Percentiles rank a stretch among this genome's conserved stretches.
Conservation (phyloP, 2,329 filamentous ascomycete species). For the Dissoconium aciculare region DNA sequence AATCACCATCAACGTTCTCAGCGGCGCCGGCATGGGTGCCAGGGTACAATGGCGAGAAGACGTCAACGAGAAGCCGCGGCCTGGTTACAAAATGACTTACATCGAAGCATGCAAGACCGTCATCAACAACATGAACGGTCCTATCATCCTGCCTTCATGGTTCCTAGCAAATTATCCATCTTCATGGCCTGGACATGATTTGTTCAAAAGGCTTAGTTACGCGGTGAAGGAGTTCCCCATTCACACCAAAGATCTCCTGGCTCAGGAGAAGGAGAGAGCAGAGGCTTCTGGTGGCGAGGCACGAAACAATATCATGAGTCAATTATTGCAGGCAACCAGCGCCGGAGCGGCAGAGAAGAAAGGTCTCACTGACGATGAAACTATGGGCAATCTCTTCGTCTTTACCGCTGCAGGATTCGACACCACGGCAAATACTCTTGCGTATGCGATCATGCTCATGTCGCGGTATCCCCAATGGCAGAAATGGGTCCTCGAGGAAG, state of each 20-base stretch:
- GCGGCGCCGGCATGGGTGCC: constrained; percentile 20
- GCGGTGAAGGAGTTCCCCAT: constrained; percentile 17
- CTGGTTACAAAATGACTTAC: constrained; percentile 21
- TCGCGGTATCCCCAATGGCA: constrained; percentile 36
- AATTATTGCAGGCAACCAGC: constrained; percentile 15
- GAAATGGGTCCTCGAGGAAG: constrained; percentile 38
- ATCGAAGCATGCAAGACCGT: constrained; percentile 17
- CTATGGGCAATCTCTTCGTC: constrained; percentile 33
- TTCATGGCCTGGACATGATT: constrained; percentile 12
- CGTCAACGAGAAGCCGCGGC: constrained; percentile 11
- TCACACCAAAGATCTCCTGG: constrained; percentile 14
- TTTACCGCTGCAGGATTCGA: constrained; percentile 36
- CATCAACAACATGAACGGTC: constrained; percentile 14
- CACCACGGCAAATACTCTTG: constrained; percentile 36
- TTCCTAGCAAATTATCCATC: constrained; percentile 14
- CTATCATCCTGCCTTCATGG: constrained; percentile 17
- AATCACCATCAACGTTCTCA: constrained; percentile 22
- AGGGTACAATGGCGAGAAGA: constrained; percentile 16
- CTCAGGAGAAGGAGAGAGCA: constrained; percentile 12
- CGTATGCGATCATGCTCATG: constrained; percentile 35
- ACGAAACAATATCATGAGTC: constrained; percentile 18
- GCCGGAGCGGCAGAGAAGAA: constrained; percentile 8
- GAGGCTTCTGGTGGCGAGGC: constrained; percentile 7
- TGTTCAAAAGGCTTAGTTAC: constrained; percentile 9
- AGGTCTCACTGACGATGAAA: constrained; percentile 26